A percentile compares a stretch with the other conserved stretches of the same genome.
These are phyloP conservation scores for Colletotrichum sp. DNA, from an alignment of 2,329 filamentous ascomycete species.

Conservation along the genomic window DNA sequence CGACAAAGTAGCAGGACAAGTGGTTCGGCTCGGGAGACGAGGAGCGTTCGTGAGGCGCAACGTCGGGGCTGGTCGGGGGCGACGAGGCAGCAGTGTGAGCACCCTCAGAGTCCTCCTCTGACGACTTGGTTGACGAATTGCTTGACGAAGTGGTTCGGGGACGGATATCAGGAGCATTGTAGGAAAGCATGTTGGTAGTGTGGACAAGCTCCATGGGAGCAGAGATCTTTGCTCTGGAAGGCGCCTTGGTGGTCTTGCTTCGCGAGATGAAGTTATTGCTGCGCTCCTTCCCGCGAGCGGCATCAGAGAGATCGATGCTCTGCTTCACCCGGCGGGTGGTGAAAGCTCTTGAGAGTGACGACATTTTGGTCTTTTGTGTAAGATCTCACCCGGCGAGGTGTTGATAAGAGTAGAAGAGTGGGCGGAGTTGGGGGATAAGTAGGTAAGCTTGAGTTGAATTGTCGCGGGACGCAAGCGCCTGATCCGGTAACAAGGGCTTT, in stretches of 20 bases:
- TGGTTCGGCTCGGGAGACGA: constrained; percentile 68
- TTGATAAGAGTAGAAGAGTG: not conserved
- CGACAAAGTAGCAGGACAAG: constrained; percentile 69
- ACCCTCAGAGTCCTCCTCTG: constrained; percentile 75
- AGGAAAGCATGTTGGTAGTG: constrained; percentile 95
- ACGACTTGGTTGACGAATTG: constrained; percentile 61
- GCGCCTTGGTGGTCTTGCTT: constrained; percentile 55
- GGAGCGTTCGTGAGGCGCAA: constrained; percentile 58
- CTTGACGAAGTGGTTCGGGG: constrained; percentile 56
- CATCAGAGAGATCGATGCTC: constrained; percentile 49
- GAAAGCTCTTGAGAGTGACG: constrained; percentile 74
- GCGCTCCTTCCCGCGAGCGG: constrained; percentile 25
- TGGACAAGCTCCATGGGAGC: constrained; percentile 85
- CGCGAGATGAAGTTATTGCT: constrained; percentile 41
- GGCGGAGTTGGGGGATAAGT: not conserved
- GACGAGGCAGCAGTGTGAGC: constrained; percentile 60
- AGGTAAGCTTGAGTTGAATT: not conserved
- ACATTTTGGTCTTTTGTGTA: constrained; percentile 37
- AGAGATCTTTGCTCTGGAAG: constrained; percentile 78
- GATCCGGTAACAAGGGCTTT: not conserved
- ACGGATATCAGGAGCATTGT: constrained; percentile 85
- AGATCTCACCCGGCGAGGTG: not conserved
- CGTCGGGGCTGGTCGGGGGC: constrained; percentile 73
- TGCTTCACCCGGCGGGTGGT: constrained; percentile 72
- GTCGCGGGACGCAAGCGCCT: constrained; percentile 7